Conservation (phyloP, 306 rosid genomes). For the Inga laurina region DNA sequence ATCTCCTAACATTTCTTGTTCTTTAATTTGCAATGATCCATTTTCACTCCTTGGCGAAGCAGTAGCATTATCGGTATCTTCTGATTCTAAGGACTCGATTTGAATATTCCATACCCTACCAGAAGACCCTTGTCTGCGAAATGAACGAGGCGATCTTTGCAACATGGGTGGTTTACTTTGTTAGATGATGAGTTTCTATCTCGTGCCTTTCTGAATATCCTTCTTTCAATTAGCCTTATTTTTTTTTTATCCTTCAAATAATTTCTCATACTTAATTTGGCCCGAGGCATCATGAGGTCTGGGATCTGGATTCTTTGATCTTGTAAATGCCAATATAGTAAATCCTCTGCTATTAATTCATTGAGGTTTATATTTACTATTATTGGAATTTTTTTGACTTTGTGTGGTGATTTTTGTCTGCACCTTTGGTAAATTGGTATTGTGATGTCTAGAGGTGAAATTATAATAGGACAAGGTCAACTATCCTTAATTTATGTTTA, state of each 20-base stretch:
- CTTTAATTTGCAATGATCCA: background rate
- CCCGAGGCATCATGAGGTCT: background rate
- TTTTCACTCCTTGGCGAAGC: background rate
- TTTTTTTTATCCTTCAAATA: conserved; percentile 1
- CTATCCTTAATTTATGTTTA: background rate
- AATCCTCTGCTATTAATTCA: background rate
- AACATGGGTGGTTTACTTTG: background rate
- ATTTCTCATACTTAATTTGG: conserved; percentile 6
- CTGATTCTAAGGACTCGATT: background rate
- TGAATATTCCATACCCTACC: background rate
- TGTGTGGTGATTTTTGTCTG: background rate
- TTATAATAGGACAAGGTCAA: background rate
- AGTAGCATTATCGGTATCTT: background rate
- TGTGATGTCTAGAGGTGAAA: conserved; percentile 11
- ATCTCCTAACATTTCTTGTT: background rate
- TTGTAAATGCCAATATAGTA: conserved; percentile 33
- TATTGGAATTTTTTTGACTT: background rate
- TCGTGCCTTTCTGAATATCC: background rate
- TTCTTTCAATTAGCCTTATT: background rate
- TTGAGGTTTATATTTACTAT: background rate
- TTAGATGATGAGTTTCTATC: background rate
- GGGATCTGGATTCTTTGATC: conserved; percentile 13
- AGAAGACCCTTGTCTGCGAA: background rate
- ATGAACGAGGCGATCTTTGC: background rate
- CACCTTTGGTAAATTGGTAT: background rate